Evolutionary conservation across 148 eudicot genomes (phyloP), one percentile per base, ranked within the genome.

Genomic region (Fagopyrum esculentum): DNA sequence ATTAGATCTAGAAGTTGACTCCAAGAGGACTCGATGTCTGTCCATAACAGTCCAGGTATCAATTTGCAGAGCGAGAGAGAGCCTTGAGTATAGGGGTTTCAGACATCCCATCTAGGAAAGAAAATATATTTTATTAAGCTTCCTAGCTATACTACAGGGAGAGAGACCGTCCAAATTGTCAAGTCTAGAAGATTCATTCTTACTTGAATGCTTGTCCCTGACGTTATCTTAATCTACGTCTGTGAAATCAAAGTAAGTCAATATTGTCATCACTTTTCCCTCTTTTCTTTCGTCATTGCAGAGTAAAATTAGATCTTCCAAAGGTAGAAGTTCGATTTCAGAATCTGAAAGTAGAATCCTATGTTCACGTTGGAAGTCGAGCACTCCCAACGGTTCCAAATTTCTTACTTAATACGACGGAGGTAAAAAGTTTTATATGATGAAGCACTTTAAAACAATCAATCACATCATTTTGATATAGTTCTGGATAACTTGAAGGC

Each of bases 301-400:
- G 99, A 80, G 99, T 92, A 75, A 85, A 92, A 73, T 64, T 95
- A 75, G 89, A 87, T 59, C 90, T 95, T 76, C 99, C 97, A 3
- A 90, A 85, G 83, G 77, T 95, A 68, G 96, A 95, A 87, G 94
- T 95, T 76, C 84, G 99, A 69, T 95, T 92, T 88, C 87, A 89
- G 83, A 78, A 89, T 82, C 85, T 95, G 64, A 90, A 63, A 30
- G 93, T 95, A 50, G 94, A 95, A 76, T 75, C 98, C 30, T 89
- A 64, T 69, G 92, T 89, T 22, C 98, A 82, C 72, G 85, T 89
- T 68, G 99, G 99, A 75, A 92, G 97, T 82, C 84, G 99, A 82
- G 99, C 99, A 46, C 80, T 95, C 80, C 99, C 99, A 15, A 95
- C 99, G 2, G 88, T 95, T 79, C 85, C 99, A 15, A 95, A 95